Evolutionary conservation across 2,329 filamentous ascomycete genomes (phyloP).

Genomic region (Aspergillus udagawae): DNA sequence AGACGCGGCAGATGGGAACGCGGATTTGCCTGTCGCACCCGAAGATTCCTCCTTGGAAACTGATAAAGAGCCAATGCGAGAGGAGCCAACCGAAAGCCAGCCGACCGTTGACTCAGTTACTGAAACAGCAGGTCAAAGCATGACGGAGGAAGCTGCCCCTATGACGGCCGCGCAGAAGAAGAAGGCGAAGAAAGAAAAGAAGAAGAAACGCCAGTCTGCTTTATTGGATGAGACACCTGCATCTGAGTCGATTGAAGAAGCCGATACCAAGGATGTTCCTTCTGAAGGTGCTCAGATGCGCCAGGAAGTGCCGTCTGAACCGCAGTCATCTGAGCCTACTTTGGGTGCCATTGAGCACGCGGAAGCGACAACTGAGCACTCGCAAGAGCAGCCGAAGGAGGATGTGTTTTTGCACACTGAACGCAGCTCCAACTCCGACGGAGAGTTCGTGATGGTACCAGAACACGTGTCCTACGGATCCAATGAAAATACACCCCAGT

Average conservation of each 20-base stretch:
- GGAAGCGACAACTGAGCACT: neutral
- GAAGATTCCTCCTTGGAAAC: conserved; percentile 2
- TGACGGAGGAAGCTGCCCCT: conserved; percentile 2
- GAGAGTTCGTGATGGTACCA: neutral
- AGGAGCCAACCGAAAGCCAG: conserved; percentile 6
- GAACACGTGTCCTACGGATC: neutral
- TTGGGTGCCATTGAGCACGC: neutral
- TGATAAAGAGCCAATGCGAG: neutral
- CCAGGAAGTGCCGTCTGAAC: neutral
- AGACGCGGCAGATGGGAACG: neutral
- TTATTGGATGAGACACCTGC: conserved; percentile 2
- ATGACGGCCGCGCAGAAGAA: conserved; percentile 22
- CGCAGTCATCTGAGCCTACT: neutral
- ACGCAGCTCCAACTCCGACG: neutral
- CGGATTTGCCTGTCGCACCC: neutral
- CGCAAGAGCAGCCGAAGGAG: neutral
- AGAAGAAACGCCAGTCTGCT: conserved; percentile 14
- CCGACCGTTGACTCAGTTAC: neutral
- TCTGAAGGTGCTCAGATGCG: neutral
- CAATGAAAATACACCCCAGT: neutral
- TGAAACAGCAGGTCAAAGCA: conserved; percentile 2
- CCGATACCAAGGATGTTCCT: neutral
- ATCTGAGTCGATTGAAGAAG: neutral
- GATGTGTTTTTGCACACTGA: neutral
- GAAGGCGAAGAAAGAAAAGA: conserved; percentile 26